A percentile compares a stretch with the other conserved stretches of the same genome.
Evolutionary conservation across 306 rosid species (phyloP).

Genomic region (Lathyrus tuberosus): DNA sequence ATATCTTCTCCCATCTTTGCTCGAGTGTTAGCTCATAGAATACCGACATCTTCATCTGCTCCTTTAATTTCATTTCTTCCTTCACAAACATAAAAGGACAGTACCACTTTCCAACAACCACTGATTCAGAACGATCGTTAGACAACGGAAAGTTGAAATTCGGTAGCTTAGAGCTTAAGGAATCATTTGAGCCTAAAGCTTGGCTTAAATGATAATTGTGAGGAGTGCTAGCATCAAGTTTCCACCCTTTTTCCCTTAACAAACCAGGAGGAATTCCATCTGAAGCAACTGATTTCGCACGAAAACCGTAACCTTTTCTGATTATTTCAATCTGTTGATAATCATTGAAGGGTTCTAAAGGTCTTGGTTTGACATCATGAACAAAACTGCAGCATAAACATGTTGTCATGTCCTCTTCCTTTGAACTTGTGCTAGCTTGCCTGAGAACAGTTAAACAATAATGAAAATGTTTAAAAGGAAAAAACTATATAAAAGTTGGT

Average conservation of each 20-base stretch:
- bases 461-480: no score
- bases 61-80: slow-evolving; percentile 11
- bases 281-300: slow-evolving; percentile 38
- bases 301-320: slow-evolving; percentile 27
- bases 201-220: slow-evolving; percentile 38
- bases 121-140: slow-evolving; percentile 6
- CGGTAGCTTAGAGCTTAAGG: slow-evolving; percentile 47
- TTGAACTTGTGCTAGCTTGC: slow-evolving; percentile 47
- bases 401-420: slow-evolving; percentile 32
- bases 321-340: slow-evolving; percentile 46
- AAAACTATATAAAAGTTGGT: no score
- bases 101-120: slow-evolving; percentile 10
- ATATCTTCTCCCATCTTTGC: slow-evolving; percentile 52
- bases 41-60: slow-evolving; percentile 6
- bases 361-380: slow-evolving; percentile 18
- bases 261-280: slow-evolving; percentile 52
- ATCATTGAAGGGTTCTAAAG: slow-evolving; percentile 41
- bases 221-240: slow-evolving; percentile 9
- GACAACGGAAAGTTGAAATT: slow-evolving; percentile 34
- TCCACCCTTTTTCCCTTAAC: slow-evolving; percentile 49
- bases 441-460: slow-evolving; percentile 19
- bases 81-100: slow-evolving; percentile 24
- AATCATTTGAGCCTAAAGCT: slow-evolving; percentile 52
- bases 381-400: slow-evolving; percentile 33
- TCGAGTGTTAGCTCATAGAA: slow-evolving; percentile 20